Conservation (phyloP, 2,329 filamentous ascomycete genomes). For the Phialophora expanda region DNA sequence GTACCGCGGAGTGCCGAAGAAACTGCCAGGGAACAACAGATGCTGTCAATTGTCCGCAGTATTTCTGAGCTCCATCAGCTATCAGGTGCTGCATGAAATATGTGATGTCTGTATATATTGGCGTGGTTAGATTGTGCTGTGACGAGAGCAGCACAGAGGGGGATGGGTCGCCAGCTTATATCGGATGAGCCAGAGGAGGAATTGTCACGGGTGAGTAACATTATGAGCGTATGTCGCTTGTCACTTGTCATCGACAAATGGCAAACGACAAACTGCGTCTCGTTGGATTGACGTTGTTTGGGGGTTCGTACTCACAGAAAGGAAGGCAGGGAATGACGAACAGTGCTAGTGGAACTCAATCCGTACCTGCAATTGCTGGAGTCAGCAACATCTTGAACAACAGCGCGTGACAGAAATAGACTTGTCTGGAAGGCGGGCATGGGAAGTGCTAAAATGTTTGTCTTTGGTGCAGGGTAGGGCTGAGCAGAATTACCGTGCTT, state of each 20-base stretch:
- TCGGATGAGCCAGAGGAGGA: background rate
- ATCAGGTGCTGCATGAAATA: background rate
- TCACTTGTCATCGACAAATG: background rate
- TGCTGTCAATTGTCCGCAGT: background rate
- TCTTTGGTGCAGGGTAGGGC: background rate
- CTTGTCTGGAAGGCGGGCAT: background rate
- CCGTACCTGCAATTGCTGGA: background rate
- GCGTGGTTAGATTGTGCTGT: background rate
- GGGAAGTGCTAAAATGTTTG: background rate
- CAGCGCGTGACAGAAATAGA: background rate
- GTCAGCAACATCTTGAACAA: background rate
- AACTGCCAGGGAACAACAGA: background rate
- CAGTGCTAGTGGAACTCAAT: background rate
- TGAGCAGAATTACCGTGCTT: background rate
- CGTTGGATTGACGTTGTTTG: background rate
- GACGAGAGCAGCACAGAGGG: background rate
- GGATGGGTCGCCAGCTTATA: background rate
- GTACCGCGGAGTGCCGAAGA: background rate
- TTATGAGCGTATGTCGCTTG: background rate
- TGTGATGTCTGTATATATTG: conserved; percentile 16
- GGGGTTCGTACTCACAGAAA: background rate
- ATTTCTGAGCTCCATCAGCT: background rate
- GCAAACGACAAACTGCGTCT: background rate
- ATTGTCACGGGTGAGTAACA: background rate
- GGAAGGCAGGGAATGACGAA: background rate